Evolutionary conservation across 2,329 filamentous ascomycete species (phyloP).

Genomic region (Botrytis paeoniae): DNA sequence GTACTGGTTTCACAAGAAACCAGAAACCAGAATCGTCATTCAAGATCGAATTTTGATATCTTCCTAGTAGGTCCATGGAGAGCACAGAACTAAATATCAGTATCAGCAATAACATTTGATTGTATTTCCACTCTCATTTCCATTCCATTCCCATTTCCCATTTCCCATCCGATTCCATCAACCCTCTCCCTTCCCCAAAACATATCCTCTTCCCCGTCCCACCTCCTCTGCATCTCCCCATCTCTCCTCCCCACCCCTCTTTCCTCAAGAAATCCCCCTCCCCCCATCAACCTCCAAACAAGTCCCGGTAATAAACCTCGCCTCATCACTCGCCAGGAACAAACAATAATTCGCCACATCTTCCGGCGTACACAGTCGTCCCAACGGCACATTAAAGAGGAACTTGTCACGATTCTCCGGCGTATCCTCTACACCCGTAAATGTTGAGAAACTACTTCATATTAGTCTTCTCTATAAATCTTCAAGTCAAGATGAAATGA

Average conservation of each 20-base stretch:
- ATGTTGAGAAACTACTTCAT: conserved; percentile 39
- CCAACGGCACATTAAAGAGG: conserved; percentile 53
- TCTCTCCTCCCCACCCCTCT: background rate
- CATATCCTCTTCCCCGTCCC: background rate
- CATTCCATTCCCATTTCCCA: background rate
- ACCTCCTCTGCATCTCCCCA: too few species aligned
- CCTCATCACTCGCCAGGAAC: conserved; percentile 70
- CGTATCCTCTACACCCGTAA: conserved; percentile 61
- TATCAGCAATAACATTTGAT: background rate
- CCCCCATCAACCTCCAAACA: conserved; percentile 64
- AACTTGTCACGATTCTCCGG: conserved; percentile 57
- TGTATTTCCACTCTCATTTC: too few species aligned
- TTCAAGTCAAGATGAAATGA: conserved; percentile 20
- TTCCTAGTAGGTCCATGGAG: background rate
- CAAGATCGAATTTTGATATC: background rate
- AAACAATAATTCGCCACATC: conserved; percentile 70
- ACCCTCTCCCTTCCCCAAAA: background rate
- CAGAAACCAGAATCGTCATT: background rate
- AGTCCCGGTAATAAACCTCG: conserved; percentile 68
- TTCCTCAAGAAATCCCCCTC: conserved; percentile 36
- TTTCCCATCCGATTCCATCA: background rate
- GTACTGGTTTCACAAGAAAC: background rate
- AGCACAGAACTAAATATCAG: background rate
- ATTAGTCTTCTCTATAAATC: background rate
- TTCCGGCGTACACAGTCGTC: conserved; percentile 53